These are phyloP conservation scores for Wolfiporia cocos DNA, from an alignment of 1,284 basidiomycete species.

Conservation along the genomic window DNA sequence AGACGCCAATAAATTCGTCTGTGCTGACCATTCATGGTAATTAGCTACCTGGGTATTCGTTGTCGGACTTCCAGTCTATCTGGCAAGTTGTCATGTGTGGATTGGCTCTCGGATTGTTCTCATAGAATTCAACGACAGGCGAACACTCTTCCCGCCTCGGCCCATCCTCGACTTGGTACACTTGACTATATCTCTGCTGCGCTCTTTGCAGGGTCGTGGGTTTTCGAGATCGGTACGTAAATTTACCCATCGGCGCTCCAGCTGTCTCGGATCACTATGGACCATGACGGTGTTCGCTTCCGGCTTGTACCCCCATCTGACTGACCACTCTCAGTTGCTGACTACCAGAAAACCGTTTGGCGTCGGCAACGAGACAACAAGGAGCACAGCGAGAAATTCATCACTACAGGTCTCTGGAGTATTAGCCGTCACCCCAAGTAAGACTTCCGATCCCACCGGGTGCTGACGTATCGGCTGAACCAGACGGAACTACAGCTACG, in stretches of 20 bases:
- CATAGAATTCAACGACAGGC: constrained; percentile 26
- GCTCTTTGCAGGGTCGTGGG: constrained; percentile 53
- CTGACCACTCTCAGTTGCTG: constrained; percentile 46
- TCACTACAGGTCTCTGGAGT: constrained; percentile 67
- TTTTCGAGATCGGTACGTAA: constrained; percentile 45
- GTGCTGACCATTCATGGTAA: too few species aligned
- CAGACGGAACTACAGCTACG: too few species aligned
- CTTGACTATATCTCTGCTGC: constrained; percentile 56
- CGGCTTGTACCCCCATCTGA: too few species aligned
- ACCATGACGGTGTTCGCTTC: too few species aligned
- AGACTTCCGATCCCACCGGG: constrained; percentile 14
- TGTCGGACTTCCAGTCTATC: constrained; percentile 64
- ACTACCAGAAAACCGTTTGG: constrained; percentile 70
- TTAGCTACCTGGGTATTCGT: constrained; percentile 69
- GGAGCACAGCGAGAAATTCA: constrained; percentile 72
- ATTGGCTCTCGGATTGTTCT: background rate
- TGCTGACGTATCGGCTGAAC: too few species aligned
- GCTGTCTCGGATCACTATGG: too few species aligned
- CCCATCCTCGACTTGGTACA: constrained; percentile 51
- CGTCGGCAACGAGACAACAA: constrained; percentile 56
- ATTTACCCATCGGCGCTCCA: too few species aligned
- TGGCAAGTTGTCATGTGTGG: constrained; percentile 26
- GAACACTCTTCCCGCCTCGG: constrained; percentile 53
- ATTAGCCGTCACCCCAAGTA: constrained; percentile 76
- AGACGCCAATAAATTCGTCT: background rate